Evolutionary conservation across 371 early-diverging fungal genomes (phyloP), one percentile per base, ranked within the genome.

Genomic region (Lichtheimia hyalospora): DNA sequence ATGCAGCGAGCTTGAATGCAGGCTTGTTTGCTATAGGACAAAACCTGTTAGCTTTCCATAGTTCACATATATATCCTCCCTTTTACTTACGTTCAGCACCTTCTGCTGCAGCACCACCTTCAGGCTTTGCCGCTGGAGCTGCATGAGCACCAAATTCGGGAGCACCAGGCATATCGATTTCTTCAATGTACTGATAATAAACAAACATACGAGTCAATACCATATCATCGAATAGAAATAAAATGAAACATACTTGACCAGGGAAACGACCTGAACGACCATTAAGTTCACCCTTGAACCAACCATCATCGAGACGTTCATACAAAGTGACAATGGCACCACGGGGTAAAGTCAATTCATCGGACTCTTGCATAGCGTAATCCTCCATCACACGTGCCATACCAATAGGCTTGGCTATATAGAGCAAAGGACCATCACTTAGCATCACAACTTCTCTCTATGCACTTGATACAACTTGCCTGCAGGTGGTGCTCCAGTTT

Each of bases 221-320:
- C 10, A 0, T 10, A 34, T 34, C 34, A 34, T 34, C 34, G 0
- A 34, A 8, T 34, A 8, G 10, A 34, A 18, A 20, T 0, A 10
- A 34, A 34, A 8, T 5, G 7, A 27, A 10, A 59, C 51, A 59
- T 80, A 86, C 82, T 71, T 84, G 82, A 42, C 81, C 81, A 14
- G 92, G 92, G 68, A 90, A 87, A 42, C 73, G 69, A 39, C 92
- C 92, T 15, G 76, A 64, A 50, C 78, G 82, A 51, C 91, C 90
- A 63, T 89, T 84, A 57, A 83, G 63, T 62, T 84, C 88, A 46
- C 90, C 92, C 52, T 77, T 71, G 69, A 82, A 79, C 87, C 90
- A 91, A n/a, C 86, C 89, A 50, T 84, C 81, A 49, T 87, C 84
- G 44, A 74, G 70, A 51, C 83, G 74, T 64, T 87, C 85, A 46